Evolutionary conservation across 1,284 basidiomycete species (phyloP).

Genomic region (Ceratobasidium sp.): DNA sequence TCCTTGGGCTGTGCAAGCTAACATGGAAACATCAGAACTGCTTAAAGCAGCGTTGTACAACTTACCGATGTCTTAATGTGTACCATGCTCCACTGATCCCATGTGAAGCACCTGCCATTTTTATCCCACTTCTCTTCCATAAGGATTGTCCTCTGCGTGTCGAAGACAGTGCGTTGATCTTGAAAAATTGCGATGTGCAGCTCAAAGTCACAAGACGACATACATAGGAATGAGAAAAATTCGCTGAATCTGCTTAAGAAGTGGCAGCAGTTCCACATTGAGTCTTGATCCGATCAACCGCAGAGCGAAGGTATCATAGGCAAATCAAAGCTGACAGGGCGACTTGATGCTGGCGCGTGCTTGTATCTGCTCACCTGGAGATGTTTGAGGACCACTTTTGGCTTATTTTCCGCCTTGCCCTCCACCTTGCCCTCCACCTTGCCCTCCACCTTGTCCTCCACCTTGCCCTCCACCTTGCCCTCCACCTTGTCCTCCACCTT

Average conservation of each 20-base stretch:
- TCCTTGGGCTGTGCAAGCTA: not conserved
- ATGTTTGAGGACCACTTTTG: too few species aligned
- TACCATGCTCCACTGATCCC: not conserved
- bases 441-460: too few species aligned
- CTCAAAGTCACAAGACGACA: conserved; percentile 5
- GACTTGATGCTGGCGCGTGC: not conserved
- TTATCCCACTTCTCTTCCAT: conserved; percentile 21
- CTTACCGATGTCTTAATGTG: not conserved
- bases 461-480: too few species aligned
- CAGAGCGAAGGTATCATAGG: conserved; percentile 12
- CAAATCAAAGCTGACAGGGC: conserved; percentile 11
- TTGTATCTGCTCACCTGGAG: not conserved
- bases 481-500: too few species aligned
- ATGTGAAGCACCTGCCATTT: not conserved
- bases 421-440: too few species aligned
- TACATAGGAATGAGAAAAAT: not conserved
- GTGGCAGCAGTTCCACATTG: not conserved
- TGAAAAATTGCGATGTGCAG: conserved; percentile 22
- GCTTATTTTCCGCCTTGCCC: too few species aligned
- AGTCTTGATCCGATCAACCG: conserved; percentile 9
- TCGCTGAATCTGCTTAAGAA: not conserved
- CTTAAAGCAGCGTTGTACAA: not conserved
- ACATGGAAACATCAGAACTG: not conserved
- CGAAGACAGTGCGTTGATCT: not conserved
- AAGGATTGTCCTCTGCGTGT: conserved; percentile 6